A percentile compares a stretch with the other conserved stretches of the same genome.
Evolutionary conservation across 1,284 basidiomycete species (phyloP).

Genomic region (Pascua guehoae): DNA sequence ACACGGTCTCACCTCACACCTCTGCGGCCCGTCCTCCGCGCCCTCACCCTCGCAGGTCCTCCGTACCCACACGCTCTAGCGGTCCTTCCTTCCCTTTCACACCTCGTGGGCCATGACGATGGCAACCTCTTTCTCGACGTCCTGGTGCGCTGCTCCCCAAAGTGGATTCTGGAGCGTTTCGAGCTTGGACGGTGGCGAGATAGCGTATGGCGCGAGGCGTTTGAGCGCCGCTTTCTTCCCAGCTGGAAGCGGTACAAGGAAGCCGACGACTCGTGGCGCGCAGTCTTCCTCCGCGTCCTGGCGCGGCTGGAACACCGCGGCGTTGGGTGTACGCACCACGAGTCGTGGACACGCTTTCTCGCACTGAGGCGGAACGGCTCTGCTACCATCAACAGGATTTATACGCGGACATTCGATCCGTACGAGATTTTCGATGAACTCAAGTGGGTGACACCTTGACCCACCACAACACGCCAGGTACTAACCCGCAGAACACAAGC

Average conservation of each 20-base stretch:
- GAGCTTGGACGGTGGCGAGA: constrained; percentile 34
- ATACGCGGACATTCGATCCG: constrained; percentile 43
- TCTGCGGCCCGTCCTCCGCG: constrained; percentile 25
- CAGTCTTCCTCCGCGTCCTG: constrained; percentile 37
- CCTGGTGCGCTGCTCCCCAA: constrained; percentile 33
- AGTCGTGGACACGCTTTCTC: constrained; percentile 46
- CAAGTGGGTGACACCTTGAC: constrained; percentile 20
- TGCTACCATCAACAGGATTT: constrained; percentile 41
- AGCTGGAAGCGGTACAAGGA: constrained; percentile 40
- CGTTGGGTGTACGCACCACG: constrained; percentile 42
- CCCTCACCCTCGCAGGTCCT: constrained; percentile 19
- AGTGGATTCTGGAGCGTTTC: constrained; percentile 42
- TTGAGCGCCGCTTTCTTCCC: constrained; percentile 37
- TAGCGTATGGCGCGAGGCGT: constrained; percentile 38
- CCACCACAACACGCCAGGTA: not conserved
- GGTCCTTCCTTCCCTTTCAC: constrained; percentile 30
- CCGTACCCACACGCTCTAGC: constrained; percentile 36
- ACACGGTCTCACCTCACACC: constrained; percentile 35
- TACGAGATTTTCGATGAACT: constrained; percentile 43
- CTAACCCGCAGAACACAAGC: constrained; percentile 31
- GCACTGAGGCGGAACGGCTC: constrained; percentile 43
- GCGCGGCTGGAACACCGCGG: constrained; percentile 37
- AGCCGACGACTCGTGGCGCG: constrained; percentile 39
- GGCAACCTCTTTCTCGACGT: constrained; percentile 31
- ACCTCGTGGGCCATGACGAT: constrained; percentile 24